Evolutionary conservation across 257 asterid species (phyloP), one percentile per base, ranked within the genome.

Genomic region (Phtheirospermum japonicum): DNA sequence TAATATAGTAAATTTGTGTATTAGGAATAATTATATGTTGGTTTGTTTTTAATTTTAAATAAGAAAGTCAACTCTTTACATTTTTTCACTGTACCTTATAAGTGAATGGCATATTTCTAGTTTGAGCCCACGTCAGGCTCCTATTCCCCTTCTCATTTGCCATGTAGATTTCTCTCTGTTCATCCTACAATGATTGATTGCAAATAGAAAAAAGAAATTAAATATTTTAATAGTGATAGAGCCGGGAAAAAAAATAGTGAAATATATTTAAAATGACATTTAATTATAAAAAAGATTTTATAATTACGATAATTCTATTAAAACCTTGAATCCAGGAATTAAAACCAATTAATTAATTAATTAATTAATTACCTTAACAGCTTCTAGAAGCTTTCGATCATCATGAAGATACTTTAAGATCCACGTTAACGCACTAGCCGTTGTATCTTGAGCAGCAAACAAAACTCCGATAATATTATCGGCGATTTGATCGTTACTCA

Each of bases 381-480:
- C 83, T 66, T 88, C 74, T 30, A 92, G 65, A 60, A 92, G 74
- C 42, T 77, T 77, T 8, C 68, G 86, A 43, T 88, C 37, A 48
- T 92, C 88, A 18, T 78, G 74, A 14, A 92, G 85, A 80, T 84
- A 88, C 60, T 92, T 92, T 60, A 92, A 79, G 28, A 92, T 77
- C 98, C 98, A 92, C 43, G 98, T 92, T 16, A 92, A 59, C 31
- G 83, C 90, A 68, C 87, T 81, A 4, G 98, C 97, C 1, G 98
- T 88, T 11, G 98, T 92, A 31, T 92, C 98, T 46, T 86, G 98
- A 48, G 98, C 98, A 19, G 98, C 98, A 78, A 92, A 92, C 32
- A 92, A 65, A 0, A 92, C 85, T 16, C 98, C 98, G 5, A 91
- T 86, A 48, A 88, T 71, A 67, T 91, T 91, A 74, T 91, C 98